phyloP scores from a whole-genome alignment of 2,329 filamentous ascomycete species.

The Monilinia vaccinii-corymbosi region DNA sequence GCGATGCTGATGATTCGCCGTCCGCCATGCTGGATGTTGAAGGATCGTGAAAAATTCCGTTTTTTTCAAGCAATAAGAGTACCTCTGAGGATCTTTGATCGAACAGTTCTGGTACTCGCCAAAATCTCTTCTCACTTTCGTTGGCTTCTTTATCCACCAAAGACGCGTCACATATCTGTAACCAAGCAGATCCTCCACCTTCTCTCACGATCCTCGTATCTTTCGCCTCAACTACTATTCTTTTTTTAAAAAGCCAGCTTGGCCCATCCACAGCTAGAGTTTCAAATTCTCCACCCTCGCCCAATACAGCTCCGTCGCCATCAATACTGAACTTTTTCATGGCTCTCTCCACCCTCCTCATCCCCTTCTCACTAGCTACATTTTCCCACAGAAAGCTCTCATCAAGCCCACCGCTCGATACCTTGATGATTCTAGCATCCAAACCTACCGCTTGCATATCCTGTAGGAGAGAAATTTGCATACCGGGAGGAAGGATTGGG shows the following conservation, averaged over 20 bases:
- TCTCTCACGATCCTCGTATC: constrained; percentile 48
- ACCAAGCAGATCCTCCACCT: constrained; percentile 69
- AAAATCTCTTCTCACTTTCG: constrained; percentile 28
- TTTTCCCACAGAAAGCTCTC: constrained; percentile 73
- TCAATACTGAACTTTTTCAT: constrained; percentile 58
- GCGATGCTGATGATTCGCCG: background rate
- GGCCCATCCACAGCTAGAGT: constrained; percentile 83
- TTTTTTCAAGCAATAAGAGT: constrained; percentile 11
- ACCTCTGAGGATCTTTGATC: constrained; percentile 48
- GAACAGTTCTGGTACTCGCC: constrained; percentile 55
- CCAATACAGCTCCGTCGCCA: constrained; percentile 63
- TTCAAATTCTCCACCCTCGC: constrained; percentile 95
- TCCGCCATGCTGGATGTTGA: background rate
- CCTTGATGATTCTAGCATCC: constrained; percentile 89
- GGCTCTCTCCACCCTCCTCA: constrained; percentile 40
- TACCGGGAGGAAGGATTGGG: constrained; percentile 54
- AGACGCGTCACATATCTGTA: constrained; percentile 50
- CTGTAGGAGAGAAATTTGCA: constrained; percentile 49
- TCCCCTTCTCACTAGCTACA: constrained; percentile 50
- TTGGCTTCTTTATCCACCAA: constrained; percentile 35
- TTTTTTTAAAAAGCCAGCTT: constrained; percentile 57
- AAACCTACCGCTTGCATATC: constrained; percentile 75
- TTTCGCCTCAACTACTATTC: constrained; percentile 51
- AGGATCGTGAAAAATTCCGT: background rate
- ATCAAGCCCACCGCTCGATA: constrained; percentile 82